Percentiles rank a stretch among this genome's conserved stretches.
Conservation (phyloP, 805 yeast genomes). For the Candida suzukii region DNA sequence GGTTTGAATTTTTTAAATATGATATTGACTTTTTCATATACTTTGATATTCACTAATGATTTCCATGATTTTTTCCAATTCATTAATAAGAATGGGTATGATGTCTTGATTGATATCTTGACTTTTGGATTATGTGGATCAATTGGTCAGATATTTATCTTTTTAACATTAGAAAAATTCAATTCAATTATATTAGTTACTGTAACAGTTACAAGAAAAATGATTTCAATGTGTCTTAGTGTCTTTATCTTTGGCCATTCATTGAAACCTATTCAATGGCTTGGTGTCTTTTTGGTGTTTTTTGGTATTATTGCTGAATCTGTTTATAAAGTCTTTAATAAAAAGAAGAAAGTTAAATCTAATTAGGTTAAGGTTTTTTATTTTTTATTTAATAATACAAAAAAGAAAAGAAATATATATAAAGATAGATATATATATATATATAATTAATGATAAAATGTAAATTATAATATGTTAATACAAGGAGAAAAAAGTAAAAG, state of each 20-base stretch:
- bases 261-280: conserved; percentile 61
- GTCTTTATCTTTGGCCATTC: conserved; percentile 83
- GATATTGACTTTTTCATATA: conserved; percentile 42
- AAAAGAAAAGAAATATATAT: too few species aligned
- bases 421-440: too few species aligned
- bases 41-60: conserved; percentile 42
- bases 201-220: conserved; percentile 92
- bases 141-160: conserved; percentile 90
- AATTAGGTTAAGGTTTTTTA: neutral
- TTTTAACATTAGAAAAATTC: conserved; percentile 72
- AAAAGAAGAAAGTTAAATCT: conserved; percentile 1
- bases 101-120: conserved; percentile 50
- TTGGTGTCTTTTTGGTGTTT: conserved; percentile 74
- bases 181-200: conserved; percentile 84
- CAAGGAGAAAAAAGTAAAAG: too few species aligned
- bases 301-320: conserved; percentile 84
- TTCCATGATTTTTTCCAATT: conserved; percentile 42
- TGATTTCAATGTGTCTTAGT: conserved; percentile 89
- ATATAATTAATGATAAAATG: too few species aligned
- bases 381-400: neutral
- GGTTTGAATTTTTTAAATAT: conserved; percentile 43
- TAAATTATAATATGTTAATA: too few species aligned
- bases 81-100: conserved; percentile 39
- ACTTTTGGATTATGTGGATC: conserved; percentile 77
- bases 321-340: conserved; percentile 28